A percentile compares a stretch with the other conserved stretches of the same genome.
These are phyloP conservation scores for Microcos paniculata DNA, from an alignment of 345 rosid genomes.

Conservation along the genomic window DNA sequence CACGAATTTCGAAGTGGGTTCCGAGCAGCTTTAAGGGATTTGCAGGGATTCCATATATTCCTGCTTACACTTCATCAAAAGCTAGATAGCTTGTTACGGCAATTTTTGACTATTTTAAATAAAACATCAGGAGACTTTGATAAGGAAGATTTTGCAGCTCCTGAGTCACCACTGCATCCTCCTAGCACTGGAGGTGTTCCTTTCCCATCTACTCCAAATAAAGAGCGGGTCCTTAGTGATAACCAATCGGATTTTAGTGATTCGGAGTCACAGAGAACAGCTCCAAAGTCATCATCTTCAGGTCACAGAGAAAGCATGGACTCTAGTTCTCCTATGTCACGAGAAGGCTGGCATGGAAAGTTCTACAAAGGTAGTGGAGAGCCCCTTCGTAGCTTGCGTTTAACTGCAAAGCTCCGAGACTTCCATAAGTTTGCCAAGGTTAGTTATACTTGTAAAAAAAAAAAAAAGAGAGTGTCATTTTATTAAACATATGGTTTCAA, in stretches of 20 bases:
- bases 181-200: conserved; percentile 36
- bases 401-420: conserved; percentile 92
- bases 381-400: conserved; percentile 65
- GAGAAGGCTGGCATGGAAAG: conserved; percentile 82
- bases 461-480: conserved; percentile 14
- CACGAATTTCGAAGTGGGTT: conserved; percentile 82
- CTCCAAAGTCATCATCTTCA: conserved; percentile 52
- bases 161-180: conserved; percentile 58
- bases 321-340: conserved; percentile 61
- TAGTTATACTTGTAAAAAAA: conserved; percentile 20
- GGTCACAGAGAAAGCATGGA: conserved; percentile 71
- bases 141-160: conserved; percentile 61
- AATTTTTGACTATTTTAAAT: conserved; percentile 65
- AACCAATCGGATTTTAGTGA: conserved; percentile 59
- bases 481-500: background rate
- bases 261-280: conserved; percentile 58
- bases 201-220: conserved; percentile 55
- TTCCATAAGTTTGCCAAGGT: conserved; percentile 97
- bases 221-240: conserved; percentile 51
- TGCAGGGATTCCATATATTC: conserved; percentile 91
- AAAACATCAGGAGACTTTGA: conserved; percentile 68
- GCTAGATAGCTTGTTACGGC: conserved; percentile 68
- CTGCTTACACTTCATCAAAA: conserved; percentile 92
- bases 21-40: conserved; percentile 85
- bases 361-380: conserved; percentile 59